These are phyloP conservation scores for Aspergillus tubingensis DNA, from an alignment of 2,329 filamentous ascomycete species.

Conservation along the genomic window DNA sequence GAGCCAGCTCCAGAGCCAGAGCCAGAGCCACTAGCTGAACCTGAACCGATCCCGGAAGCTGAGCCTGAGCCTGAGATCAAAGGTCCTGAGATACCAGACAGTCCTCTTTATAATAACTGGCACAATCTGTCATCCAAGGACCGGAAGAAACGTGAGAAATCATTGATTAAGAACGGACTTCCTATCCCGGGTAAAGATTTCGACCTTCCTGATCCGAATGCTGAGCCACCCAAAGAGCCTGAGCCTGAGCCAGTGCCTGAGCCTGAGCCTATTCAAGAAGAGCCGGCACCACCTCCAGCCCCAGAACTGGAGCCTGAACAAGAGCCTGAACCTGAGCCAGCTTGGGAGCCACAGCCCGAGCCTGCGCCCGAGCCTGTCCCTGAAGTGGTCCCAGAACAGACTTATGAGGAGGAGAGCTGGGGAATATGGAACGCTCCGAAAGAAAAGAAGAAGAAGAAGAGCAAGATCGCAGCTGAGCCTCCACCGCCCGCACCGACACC, in stretches of 20 bases:
- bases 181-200: constrained; percentile 35
- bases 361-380: constrained; percentile 21
- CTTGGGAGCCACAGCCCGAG: constrained; percentile 29
- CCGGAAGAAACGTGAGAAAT: constrained; percentile 48
- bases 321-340: constrained; percentile 33
- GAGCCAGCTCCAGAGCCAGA: constrained; percentile 24
- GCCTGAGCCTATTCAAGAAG: constrained; percentile 10
- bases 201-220: constrained; percentile 27
- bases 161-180: constrained; percentile 29
- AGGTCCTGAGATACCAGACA: constrained; percentile 36
- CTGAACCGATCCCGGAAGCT: constrained; percentile 21
- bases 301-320: constrained; percentile 25
- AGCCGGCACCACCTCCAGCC: constrained; percentile 19
- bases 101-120: constrained; percentile 41
- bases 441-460: constrained; percentile 52
- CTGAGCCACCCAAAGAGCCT: constrained; percentile 24
- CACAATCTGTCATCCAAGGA: constrained; percentile 41
- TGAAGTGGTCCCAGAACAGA: constrained; percentile 26
- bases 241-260: constrained; percentile 25
- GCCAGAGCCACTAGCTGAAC: constrained; percentile 30
- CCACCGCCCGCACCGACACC: constrained; percentile 53
- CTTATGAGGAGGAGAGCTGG: constrained; percentile 31
- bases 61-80: constrained; percentile 17
- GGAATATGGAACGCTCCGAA: constrained; percentile 41
- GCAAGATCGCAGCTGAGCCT: constrained; percentile 45